These are phyloP conservation scores for Rhizopus stolonifer DNA, from an alignment of 371 early-diverging fungal species.

Conservation along the genomic window DNA sequence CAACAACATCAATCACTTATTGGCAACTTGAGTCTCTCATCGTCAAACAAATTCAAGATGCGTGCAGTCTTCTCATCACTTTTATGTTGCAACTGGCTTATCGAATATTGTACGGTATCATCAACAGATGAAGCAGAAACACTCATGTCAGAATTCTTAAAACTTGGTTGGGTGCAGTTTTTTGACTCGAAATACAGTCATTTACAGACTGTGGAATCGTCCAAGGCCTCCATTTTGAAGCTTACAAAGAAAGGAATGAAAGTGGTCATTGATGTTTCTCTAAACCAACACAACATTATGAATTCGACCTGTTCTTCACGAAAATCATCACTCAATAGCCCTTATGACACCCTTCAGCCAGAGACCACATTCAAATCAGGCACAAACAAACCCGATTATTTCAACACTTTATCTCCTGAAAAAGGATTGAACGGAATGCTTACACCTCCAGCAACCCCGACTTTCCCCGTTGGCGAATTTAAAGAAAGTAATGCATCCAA, in stretches of 20 bases:
- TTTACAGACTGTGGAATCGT: constrained; percentile 15
- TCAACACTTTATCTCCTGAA: background rate
- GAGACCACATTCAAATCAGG: background rate
- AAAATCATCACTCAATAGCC: background rate
- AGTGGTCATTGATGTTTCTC: constrained; percentile 16
- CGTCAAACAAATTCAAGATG: constrained; percentile 17
- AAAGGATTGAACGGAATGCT: background rate
- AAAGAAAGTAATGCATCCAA: constrained; percentile 49
- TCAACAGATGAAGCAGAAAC: constrained; percentile 54
- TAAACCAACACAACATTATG: constrained; percentile 11
- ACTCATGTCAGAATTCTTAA: constrained; percentile 47
- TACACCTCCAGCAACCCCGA: constrained; percentile 3
- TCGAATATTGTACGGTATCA: constrained; percentile 50
- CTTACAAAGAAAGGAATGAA: constrained; percentile 18
- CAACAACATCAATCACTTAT: constrained; percentile 28
- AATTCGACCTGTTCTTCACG: background rate
- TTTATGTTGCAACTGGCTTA: constrained; percentile 48
- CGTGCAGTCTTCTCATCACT: constrained; percentile 18
- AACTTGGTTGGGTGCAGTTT: constrained; percentile 44
- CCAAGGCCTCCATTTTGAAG: constrained; percentile 7
- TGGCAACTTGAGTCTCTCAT: constrained; percentile 16
- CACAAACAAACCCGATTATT: background rate
- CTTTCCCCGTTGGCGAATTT: background rate
- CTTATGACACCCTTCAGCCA: no score
- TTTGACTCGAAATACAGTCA: constrained; percentile 28